Base-by-base conservation (phyloP, 108 stramenopile genomes). In the Cyclotella cryptica region DNA sequence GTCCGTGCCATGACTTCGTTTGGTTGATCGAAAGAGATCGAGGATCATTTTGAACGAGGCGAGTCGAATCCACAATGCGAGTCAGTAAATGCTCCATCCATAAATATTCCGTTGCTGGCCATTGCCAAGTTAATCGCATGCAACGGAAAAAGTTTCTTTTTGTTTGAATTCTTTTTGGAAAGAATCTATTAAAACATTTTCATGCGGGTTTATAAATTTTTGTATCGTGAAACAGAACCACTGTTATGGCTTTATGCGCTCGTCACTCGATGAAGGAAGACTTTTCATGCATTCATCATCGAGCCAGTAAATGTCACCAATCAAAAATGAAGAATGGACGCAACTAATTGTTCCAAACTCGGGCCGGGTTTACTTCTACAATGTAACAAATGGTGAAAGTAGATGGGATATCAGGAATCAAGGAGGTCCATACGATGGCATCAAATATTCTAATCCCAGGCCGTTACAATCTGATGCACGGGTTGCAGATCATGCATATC, bases 21-120 rank as follows among this genome's bases (percentile, higher is more conserved):
- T 75, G 51, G 1, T 53, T 29, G 69, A 47, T 18, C 61, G 72
- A 63, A 74, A 74, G 5, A 74, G 40, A 11, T 58, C 59, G 22
- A 73, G 60, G 17, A 74, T 61, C 72, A 74, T 72, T 29, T 26
- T 27, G 46, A 4, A 5, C 4, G 29, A 3, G 17, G 19, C 13
- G 26, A 58, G 55, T 26, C 12, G 22, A 58, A 3, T 13, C 13
- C 7, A 13, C 13, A 24, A 58, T 24, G 22, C 12, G 3, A 26
- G 10, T 58, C 1, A 21, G 12, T 17, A 5, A 58, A 24, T 13
- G 21, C 55, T 27, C 55, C 24, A 58, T 6, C 35, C 3, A 51
- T 19, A 51, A 7, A 19, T 17, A 51, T 8, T 8, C 19, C 49
- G 3, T 17, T 51, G 49, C 17, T 51, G 3, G 49, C 8, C 19